Base-by-base conservation (phyloP, 805 yeast species). In the Suhomyces vadensis region DNA sequence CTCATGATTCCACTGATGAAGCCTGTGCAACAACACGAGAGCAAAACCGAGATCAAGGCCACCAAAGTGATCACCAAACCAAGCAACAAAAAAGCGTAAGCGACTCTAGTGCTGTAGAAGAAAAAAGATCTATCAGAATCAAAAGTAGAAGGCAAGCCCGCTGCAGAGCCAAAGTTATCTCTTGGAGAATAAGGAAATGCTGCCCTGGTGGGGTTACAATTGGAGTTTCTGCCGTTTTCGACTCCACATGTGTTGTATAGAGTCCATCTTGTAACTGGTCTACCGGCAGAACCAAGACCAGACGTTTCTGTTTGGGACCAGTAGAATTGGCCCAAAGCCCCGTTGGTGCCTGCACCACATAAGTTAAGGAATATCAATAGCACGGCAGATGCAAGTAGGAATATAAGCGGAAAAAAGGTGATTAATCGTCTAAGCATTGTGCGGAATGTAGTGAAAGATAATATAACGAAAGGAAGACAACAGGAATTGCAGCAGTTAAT, bases 31-130 rank as follows among this genome's bases (percentile, higher is more conserved):
- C 43, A 47, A 21, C 41, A 37, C 8, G 52, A 33, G 8, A 46
- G 31, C n/a, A 52, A 31, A 23, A 53, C 59, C 50, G 31, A 77
- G 74, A 81, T 9, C 31, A 83, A 51, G 1, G 85, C 70, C 11
- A 78, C 37, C 3, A 77, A 57, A 55, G 77, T 65, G 69, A 85
- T 82, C 2, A 85, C 80, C 75, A 80, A 83, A 6, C 81, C 82
- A 55, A 83, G 77, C 22, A 41, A 35, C 22, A 41, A 35, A 16
- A 22, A 24, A 14, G 36, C 39, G 9, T 41, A 41, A 27, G 31
- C 43, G 29, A 39, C 13, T 5, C 43, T 24, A 17, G 46, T 27
- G 8, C 42, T 31, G 39, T 39, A 43, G 40, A 19, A 37, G 46
- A 20, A 43, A 13, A 31, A 31, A 10, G 13, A 13, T 20, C 44